Evolutionary conservation across 805 yeast species (phyloP).

Genomic region (Debaryomyces hansenii): DNA sequence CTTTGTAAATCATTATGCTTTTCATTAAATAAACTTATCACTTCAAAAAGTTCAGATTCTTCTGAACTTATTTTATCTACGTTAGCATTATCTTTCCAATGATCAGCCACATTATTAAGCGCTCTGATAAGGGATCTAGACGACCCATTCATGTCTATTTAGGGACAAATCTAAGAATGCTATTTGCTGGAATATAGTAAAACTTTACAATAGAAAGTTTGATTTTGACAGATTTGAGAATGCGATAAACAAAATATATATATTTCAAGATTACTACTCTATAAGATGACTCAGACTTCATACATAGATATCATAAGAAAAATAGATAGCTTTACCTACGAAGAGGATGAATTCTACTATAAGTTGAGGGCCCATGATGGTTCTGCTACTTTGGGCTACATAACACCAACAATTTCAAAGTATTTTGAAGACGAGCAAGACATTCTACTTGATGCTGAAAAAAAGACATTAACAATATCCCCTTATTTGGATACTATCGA

Average conservation of each 20-base stretch:
- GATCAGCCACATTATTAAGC: constrained; percentile 22
- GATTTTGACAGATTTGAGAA: no score
- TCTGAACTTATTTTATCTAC: constrained; percentile 5
- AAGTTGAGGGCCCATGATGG: constrained; percentile 30
- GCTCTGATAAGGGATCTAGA: constrained; percentile 26
- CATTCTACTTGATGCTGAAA: constrained; percentile 20
- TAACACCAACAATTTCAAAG: constrained; percentile 23
- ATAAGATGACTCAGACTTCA: background rate
- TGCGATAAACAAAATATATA: no score
- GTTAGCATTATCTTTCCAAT: constrained; percentile 15
- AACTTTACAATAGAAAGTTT: no score
- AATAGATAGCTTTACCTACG: constrained; percentile 34
- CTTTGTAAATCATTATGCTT: constrained; percentile 37
- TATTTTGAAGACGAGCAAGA: constrained; percentile 15
- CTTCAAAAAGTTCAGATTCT: constrained; percentile 12
- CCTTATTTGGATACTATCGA: constrained; percentile 36
- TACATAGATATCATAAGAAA: constrained; percentile 17
- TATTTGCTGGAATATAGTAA: no score
- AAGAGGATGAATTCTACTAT: constrained; percentile 15
- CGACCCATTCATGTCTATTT: constrained; percentile 22
- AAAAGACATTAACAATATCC: constrained; percentile 26
- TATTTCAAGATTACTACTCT: no score
- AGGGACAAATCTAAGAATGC: background rate
- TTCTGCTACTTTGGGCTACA: constrained; percentile 25
- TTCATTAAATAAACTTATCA: constrained; percentile 17